Percentiles rank a stretch among this genome's conserved stretches.
Conservation (phyloP, 352 stramenopile species). For the Phytophthora europaea region DNA sequence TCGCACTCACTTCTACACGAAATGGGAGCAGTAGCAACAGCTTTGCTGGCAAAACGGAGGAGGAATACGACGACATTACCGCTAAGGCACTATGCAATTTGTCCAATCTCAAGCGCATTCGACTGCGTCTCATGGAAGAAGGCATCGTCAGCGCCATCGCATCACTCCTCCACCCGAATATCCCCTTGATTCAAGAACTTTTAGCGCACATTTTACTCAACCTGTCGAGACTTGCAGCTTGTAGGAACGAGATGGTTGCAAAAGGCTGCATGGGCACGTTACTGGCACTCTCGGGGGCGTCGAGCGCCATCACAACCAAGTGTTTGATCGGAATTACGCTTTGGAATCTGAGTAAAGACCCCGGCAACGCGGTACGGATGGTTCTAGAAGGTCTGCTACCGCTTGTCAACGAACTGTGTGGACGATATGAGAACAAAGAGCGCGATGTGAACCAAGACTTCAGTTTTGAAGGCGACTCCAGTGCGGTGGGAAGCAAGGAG, state of each 20-base stretch:
- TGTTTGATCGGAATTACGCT: constrained; percentile 66
- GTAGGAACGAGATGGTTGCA: constrained; percentile 73
- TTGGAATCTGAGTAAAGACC: constrained; percentile 82
- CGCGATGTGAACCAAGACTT: not conserved
- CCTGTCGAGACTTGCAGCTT: constrained; percentile 65
- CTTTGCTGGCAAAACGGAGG: constrained; percentile 36
- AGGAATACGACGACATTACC: constrained; percentile 60
- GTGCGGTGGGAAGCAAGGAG: constrained; percentile 9
- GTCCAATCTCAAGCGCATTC: constrained; percentile 86
- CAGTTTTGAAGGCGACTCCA: not conserved
- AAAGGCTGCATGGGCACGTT: constrained; percentile 76
- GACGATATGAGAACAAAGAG: constrained; percentile 29
- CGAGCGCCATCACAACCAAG: constrained; percentile 47
- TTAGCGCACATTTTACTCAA: constrained; percentile 82
- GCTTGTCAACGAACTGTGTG: constrained; percentile 67
- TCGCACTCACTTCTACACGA: constrained; percentile 66
- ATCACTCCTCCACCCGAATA: constrained; percentile 61
- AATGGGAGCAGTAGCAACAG: constrained; percentile 7
- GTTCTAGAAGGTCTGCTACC: constrained; percentile 78
- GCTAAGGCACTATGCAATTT: constrained; percentile 91
- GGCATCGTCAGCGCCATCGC: constrained; percentile 82
- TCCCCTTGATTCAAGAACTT: constrained; percentile 63
- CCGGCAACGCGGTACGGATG: constrained; percentile 70
- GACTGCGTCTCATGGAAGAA: constrained; percentile 90
- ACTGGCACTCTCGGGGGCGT: constrained; percentile 52